Evolutionary conservation across 2,329 filamentous ascomycete species (phyloP), one percentile per base, ranked within the genome.

Genomic region (Alternaria rosae): DNA sequence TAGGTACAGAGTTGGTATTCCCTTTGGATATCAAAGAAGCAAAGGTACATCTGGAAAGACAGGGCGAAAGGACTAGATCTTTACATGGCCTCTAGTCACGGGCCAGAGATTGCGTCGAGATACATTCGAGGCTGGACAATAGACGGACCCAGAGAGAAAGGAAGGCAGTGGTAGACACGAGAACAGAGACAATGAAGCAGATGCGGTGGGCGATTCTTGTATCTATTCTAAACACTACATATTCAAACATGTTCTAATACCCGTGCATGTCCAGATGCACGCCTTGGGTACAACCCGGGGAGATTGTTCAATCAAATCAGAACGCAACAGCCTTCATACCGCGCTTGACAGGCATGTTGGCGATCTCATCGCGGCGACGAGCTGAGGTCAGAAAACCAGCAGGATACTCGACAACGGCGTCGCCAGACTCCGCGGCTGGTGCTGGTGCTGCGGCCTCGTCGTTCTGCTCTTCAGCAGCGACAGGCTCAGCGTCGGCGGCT

Each of bases 351-450:
- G 44, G 57, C 52, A 60, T 51, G 13, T 20, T 43, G 9, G 44
- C 45, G 11, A 38, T 47, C 10, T 51, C 35, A 5, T 38, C 45
- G 15, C 47, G 52, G 20, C 58, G 38, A 12, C 57, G 47, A n/a
- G 53, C 21, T 3, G 56, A 50, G 11, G 45, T 59, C 7, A 65
- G 54, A 54, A 65, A 65, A 13, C 62, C 62, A 21, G 52, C 62
- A 12, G 62, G 62, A 23, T 59, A 42, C 21, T 62, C 51, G 20
- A 65, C 52, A 3, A 52, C 51, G 3, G 61, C 51, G 2, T 52
- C 57, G 3, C 61, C 61, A 5, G 59, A n/a, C 7, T 41, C 35
- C n/a, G 43, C 38, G 1, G 30, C 53, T 42, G 43, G 54, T 2
- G 23, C 48, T 20, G 54, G 51, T 11, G 38, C 47, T 41, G 54